A percentile compares a stretch with the other conserved stretches of the same genome.
Conservation (phyloP, 768 basidiomycete genomes). For the Lenzites betulinus region DNA sequence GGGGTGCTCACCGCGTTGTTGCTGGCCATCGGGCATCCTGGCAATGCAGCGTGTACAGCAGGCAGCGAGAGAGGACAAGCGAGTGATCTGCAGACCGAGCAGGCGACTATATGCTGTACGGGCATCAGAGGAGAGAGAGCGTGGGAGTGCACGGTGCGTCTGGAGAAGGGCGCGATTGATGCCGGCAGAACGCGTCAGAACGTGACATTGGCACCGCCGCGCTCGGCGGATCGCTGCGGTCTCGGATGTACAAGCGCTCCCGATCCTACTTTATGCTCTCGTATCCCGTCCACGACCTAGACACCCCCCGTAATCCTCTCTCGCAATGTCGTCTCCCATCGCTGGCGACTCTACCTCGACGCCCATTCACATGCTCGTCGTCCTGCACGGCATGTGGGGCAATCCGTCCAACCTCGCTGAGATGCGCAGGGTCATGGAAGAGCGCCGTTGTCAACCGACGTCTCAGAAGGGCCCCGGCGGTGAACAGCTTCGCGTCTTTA, state of each 20-base stretch:
- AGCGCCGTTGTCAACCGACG: slow-evolving; percentile 37
- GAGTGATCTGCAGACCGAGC: too few species aligned
- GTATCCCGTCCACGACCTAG: neutral
- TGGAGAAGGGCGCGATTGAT: too few species aligned
- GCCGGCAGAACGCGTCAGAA: too few species aligned
- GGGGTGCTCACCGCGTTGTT: too few species aligned
- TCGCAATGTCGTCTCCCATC: slow-evolving; percentile 14
- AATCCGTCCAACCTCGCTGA: slow-evolving; percentile 65
- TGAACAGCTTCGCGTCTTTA: slow-evolving; percentile 58
- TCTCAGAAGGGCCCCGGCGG: slow-evolving; percentile 36
- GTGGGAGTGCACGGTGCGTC: too few species aligned
- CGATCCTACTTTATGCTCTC: neutral
- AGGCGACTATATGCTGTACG: too few species aligned
- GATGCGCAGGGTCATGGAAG: slow-evolving; percentile 52
- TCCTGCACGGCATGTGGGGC: slow-evolving; percentile 80
- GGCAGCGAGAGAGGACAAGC: too few species aligned
- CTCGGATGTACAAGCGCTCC: neutral
- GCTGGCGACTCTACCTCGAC: slow-evolving; percentile 4
- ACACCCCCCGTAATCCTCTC: neutral
- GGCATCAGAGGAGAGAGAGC: too few species aligned
- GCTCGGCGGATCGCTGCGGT: neutral
- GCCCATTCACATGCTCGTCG: slow-evolving; percentile 44
- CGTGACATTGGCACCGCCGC: neutral
- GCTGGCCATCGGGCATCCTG: too few species aligned
- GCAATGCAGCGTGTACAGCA: too few species aligned